Conservation (phyloP, 2,329 filamentous ascomycete species). For the Fusarium bactridioides region DNA sequence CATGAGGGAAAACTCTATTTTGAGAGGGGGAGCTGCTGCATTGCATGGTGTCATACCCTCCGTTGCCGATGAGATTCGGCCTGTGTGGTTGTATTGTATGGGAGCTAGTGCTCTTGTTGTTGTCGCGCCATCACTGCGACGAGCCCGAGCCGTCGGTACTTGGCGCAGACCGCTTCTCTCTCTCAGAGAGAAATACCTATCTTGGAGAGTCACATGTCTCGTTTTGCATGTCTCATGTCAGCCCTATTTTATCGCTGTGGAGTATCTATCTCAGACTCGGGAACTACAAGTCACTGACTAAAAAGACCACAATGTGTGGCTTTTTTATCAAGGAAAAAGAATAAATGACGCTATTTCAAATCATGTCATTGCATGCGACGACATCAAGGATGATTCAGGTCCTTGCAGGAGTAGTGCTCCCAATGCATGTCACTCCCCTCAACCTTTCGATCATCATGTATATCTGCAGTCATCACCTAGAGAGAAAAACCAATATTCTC, state of each 20-base stretch:
- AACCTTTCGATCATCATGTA: background rate
- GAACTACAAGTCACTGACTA: background rate
- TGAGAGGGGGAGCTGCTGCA: background rate
- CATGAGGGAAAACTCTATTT: background rate
- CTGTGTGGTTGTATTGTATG: background rate
- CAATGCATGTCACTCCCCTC: constrained; percentile 18
- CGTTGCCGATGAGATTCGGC: background rate
- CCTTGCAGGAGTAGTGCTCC: constrained; percentile 2
- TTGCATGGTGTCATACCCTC: background rate
- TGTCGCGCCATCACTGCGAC: background rate
- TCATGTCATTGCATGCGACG: background rate
- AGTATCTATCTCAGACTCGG: background rate
- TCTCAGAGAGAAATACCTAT: background rate
- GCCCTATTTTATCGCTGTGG: constrained; percentile 21
- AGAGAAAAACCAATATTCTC: background rate
- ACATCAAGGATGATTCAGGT: background rate
- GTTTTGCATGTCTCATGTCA: constrained; percentile 20
- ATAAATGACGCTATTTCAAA: background rate
- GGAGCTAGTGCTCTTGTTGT: background rate
- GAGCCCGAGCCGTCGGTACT: background rate
- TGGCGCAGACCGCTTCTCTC: background rate
- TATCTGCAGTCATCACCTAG: constrained; percentile 26
- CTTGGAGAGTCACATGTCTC: constrained; percentile 7
- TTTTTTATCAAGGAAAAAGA: background rate
- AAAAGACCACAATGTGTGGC: background rate